Percentiles rank a stretch among this genome's conserved stretches.
These are phyloP conservation scores for Boletus rex-veris DNA, from an alignment of 768 basidiomycete genomes.

Conservation along the genomic window DNA sequence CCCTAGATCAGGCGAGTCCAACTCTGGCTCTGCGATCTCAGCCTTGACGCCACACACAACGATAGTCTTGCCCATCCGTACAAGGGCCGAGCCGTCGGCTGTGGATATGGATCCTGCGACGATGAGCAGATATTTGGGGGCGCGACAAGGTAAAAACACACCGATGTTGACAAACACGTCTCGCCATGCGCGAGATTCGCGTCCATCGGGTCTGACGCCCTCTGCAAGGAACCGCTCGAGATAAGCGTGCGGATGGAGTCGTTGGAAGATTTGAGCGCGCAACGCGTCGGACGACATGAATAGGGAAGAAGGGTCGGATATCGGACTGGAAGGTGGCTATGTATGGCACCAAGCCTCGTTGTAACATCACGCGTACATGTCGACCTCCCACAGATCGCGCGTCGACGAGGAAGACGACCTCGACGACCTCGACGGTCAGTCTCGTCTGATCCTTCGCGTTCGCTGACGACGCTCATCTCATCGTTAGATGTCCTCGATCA, in stretches of 20 bases:
- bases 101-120: slow-evolving; percentile 85
- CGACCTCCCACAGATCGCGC: slow-evolving; percentile 12
- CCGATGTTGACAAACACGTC: slow-evolving; percentile 77
- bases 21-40: slow-evolving; percentile 87
- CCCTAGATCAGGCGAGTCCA: slow-evolving; percentile 70
- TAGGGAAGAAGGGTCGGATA: too few species aligned
- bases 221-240: slow-evolving; percentile 83
- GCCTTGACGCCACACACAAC: slow-evolving; percentile 95
- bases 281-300: slow-evolving; percentile 23
- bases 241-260: slow-evolving; percentile 85
- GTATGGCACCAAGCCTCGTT: too few species aligned
- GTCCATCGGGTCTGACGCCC: slow-evolving; percentile 78
- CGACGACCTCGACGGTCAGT: slow-evolving; percentile 42
- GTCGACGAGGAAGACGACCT: slow-evolving; percentile 38
- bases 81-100: slow-evolving; percentile 88
- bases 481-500: slow-evolving; percentile 48
- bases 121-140: background rate
- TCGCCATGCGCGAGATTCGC: slow-evolving; percentile 66
- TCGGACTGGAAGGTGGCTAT: too few species aligned
- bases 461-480: slow-evolving; percentile 6
- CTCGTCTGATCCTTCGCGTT: background rate
- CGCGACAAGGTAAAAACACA: slow-evolving; percentile 35
- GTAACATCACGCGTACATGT: background rate
- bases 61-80: slow-evolving; percentile 89
- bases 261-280: slow-evolving; percentile 62